Base-by-base conservation (phyloP, 2,329 filamentous ascomycete genomes). In the Monosporascus sp. region DNA sequence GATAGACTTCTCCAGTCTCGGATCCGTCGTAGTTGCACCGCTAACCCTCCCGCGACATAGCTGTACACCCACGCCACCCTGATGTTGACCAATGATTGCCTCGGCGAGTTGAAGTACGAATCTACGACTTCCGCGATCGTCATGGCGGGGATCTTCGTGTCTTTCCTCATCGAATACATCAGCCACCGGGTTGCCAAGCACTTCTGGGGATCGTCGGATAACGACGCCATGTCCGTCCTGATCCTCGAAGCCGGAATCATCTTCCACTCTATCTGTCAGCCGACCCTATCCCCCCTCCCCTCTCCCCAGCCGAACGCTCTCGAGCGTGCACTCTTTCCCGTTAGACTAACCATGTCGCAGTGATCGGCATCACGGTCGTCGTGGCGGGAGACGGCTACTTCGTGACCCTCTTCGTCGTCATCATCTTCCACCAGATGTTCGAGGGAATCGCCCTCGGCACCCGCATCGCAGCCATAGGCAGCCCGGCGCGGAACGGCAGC, bases 361-460 rank as follows among this genome's bases (percentile, higher is more conserved):
- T 87, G 7, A 84, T 88, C 38, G 82, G 83, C 22, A 68, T 87
- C 37, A 85, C 84, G 0, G 75, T 86, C 2, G 81, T 83, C n/a
- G 81, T 85, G 2, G 74, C 80, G 1, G 79, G 75, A 3, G 80
- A 84, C 58, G 73, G 71, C 38, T 79, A 77, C 60, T 83, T 83
- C 69, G 65, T 77, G 51, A 81, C 78, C 2, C 74, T 84, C n/a
- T 81, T 82, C 55, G 67, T 81, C 44, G 87, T 91, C 51, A 88
- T 91, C 54, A 71, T 90, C 53, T 90, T 91, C 72, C 88, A 91
- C 64, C 88, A 91, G 63, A 83, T 88, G 74, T 89, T 92, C 61
- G 87, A 91, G 65, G 88, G 88, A 4, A 76, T 91, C 46, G 88
- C 88, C 0, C 81, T 91, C 1, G 87, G 88, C 18, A 82, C 83